Percentiles rank a stretch among this genome's conserved stretches.
phyloP scores from a whole-genome alignment of 805 yeast genomes.

The Myxozyma lipomycoides region DNA sequence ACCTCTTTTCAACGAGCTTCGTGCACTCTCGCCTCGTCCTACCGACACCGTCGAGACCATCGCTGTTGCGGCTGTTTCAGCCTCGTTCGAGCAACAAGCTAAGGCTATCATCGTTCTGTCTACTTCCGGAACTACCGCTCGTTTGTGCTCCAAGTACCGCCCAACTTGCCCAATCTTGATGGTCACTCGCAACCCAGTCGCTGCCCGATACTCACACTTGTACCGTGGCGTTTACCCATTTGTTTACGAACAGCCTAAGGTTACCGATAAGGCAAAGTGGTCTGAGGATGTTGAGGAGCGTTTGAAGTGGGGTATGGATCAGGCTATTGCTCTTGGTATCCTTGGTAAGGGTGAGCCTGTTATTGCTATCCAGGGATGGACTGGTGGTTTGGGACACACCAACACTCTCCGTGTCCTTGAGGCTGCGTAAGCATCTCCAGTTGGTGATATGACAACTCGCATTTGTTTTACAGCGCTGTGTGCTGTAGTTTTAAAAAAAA shows the following conservation, averaged over 20 bases:
- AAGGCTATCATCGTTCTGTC: slow-evolving; percentile 95
- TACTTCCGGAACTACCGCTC: slow-evolving; percentile 91
- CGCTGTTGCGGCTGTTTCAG: slow-evolving; percentile 94
- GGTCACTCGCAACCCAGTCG: slow-evolving; percentile 91
- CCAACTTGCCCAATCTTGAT: slow-evolving; percentile 95
- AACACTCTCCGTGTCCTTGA: slow-evolving; percentile 92
- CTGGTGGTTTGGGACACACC: slow-evolving; percentile 97
- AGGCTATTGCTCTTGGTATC: slow-evolving; percentile 83
- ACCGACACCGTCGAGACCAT: slow-evolving; percentile 93
- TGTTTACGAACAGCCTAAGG: slow-evolving; percentile 62
- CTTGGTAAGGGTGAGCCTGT: slow-evolving; percentile 81
- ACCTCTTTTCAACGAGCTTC: slow-evolving; percentile 76
- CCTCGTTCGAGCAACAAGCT: slow-evolving; percentile 93
- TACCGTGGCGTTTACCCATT: slow-evolving; percentile 99
- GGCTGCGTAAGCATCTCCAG: slow-evolving; percentile 22
- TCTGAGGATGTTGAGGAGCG: slow-evolving; percentile 93
- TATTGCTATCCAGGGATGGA: slow-evolving; percentile 97
- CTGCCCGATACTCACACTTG: slow-evolving; percentile 94
- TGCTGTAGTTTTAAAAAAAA: background rate
- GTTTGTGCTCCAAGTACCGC: slow-evolving; percentile 95
- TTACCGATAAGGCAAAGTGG: slow-evolving; percentile 68
- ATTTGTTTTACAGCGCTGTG: no score
- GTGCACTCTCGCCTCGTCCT: slow-evolving; percentile 81
- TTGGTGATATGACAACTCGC: no score
- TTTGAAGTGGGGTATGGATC: slow-evolving; percentile 85